Evolutionary conservation across 257 asterid genomes (phyloP).

Genomic region (Nyctanthes arbortristis): DNA sequence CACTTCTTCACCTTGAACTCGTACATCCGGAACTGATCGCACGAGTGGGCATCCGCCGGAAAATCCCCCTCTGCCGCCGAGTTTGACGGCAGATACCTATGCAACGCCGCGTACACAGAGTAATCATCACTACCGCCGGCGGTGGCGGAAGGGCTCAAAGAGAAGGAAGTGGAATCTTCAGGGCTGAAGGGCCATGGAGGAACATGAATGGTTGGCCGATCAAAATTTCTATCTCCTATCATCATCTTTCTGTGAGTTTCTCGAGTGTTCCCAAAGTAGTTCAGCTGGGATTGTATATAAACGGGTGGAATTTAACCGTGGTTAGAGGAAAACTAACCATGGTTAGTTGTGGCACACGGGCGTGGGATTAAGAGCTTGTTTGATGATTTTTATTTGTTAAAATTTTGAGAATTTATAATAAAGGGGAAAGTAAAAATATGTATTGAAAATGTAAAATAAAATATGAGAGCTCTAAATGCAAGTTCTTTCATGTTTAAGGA

Average conservation of each 20-base stretch:
- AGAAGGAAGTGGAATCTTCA: slow-evolving; percentile 31
- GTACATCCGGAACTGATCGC: slow-evolving; percentile 25
- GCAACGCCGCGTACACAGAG: slow-evolving; percentile 25
- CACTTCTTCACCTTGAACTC: slow-evolving; percentile 27
- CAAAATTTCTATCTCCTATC: slow-evolving; percentile 47
- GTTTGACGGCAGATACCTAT: slow-evolving; percentile 39
- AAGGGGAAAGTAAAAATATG: no score
- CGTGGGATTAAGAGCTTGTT: no score
- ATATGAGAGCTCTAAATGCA: no score
- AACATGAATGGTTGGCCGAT: slow-evolving; percentile 39
- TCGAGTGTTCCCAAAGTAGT: not conserved
- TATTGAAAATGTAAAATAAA: no score
- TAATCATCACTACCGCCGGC: slow-evolving; percentile 27
- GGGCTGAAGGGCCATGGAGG: slow-evolving; percentile 58
- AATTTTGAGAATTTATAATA: no score
- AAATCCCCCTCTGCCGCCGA: not conserved
- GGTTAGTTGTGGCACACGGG: slow-evolving; percentile 28
- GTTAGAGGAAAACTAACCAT: slow-evolving; percentile 33
- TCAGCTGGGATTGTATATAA: slow-evolving; percentile 55
- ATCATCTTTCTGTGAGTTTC: slow-evolving; percentile 37
- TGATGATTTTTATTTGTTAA: no score
- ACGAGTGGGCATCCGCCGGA: slow-evolving; percentile 16
- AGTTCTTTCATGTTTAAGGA: slow-evolving; percentile 1
- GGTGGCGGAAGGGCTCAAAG: slow-evolving; percentile 16
- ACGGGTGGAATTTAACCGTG: slow-evolving; percentile 44